Evolutionary conservation across 176 grass and related monocot genomes (phyloP), one percentile per base, ranked within the genome.

Genomic region (Aegilops longissima): DNA sequence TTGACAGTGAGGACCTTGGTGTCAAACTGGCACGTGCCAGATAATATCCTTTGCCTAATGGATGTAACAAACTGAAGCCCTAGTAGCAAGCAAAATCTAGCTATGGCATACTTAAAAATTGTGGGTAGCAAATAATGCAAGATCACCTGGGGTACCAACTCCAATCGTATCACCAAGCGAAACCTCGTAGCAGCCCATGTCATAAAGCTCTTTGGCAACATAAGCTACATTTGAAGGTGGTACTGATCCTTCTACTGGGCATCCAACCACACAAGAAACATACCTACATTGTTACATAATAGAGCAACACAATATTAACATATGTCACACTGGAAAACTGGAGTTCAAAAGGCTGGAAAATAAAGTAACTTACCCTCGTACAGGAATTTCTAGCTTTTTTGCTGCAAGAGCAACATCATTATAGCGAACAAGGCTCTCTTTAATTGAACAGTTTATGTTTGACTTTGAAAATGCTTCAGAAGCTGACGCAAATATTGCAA

Each of bases 141-240:
- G 21, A 70, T 77, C 80, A 98, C 96, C 96, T 91, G 92, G 93
- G 39, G 96, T 98, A 76, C 93, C 96, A 82, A 98, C 90, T 45
- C 96, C 96, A 80, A 96, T 94, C 47, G 96, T 98, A 80, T 98
- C 96, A 82, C 90, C 96, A 86, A 98, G 93, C 51, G 96, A 98
- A 89, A 98, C 90, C 80, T 98, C 96, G 27, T 79, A 98, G 88
- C 96, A 98, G 33, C 96, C 93, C 93, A 98, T 98, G 29, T 96
- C 82, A 89, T 95, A 89, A 74, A 98, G 96, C 89, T 92, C 90
- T 94, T 98, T 94, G 25, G 96, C 93, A 51, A 98, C 96, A 80
- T 92, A 88, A 77, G 93, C 93, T 75, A 98, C 93, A 13, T 92
- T 92, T 82, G 90, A 92, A 66, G 92, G 92, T 84, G 93, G 79